Evolutionary conservation across 1,284 basidiomycete genomes (phyloP).

Genomic region (Sporisorium reilianum): DNA sequence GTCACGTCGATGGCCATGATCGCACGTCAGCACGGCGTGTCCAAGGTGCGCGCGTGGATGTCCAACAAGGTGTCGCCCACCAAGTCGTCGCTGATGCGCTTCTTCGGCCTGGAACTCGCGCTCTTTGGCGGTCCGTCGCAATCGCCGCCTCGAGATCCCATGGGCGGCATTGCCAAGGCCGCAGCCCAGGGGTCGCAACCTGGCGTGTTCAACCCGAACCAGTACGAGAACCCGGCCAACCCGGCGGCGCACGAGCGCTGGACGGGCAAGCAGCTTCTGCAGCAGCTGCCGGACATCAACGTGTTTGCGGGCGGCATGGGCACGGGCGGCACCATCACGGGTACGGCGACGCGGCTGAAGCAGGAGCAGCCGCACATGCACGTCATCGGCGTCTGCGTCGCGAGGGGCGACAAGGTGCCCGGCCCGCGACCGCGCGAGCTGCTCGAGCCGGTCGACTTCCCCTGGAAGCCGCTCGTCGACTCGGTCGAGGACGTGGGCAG

Average conservation of each 20-base stretch:
- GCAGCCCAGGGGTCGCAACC: constrained; percentile 25
- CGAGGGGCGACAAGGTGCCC: constrained; percentile 45
- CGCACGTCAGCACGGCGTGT: constrained; percentile 43
- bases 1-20: constrained; percentile 54
- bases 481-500: constrained; percentile 34
- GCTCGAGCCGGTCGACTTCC: constrained; percentile 46
- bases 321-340: constrained; percentile 52
- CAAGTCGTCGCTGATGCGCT: constrained; percentile 49
- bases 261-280: constrained; percentile 48
- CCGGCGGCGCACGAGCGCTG: constrained; percentile 40
- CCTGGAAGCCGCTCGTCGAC: constrained; percentile 44
- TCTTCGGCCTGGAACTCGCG: constrained; percentile 51
- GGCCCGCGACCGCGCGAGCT: constrained; percentile 44
- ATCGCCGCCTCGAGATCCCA: constrained; percentile 36
- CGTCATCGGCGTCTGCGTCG: constrained; percentile 38
- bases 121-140: constrained; percentile 56
- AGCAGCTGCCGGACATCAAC: constrained; percentile 52
- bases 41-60: constrained; percentile 41
- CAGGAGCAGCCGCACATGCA: constrained; percentile 14
- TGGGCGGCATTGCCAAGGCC: constrained; percentile 50
- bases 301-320: constrained; percentile 49
- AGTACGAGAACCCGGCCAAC: constrained; percentile 50
- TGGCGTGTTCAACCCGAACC: constrained; percentile 45
- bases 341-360: constrained; percentile 35
- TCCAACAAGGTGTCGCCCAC: constrained; percentile 52